A percentile compares a stretch with the other conserved stretches of the same genome.
Evolutionary conservation across 2,329 filamentous ascomycete species (phyloP).

Genomic region (Chaetomium sp.): DNA sequence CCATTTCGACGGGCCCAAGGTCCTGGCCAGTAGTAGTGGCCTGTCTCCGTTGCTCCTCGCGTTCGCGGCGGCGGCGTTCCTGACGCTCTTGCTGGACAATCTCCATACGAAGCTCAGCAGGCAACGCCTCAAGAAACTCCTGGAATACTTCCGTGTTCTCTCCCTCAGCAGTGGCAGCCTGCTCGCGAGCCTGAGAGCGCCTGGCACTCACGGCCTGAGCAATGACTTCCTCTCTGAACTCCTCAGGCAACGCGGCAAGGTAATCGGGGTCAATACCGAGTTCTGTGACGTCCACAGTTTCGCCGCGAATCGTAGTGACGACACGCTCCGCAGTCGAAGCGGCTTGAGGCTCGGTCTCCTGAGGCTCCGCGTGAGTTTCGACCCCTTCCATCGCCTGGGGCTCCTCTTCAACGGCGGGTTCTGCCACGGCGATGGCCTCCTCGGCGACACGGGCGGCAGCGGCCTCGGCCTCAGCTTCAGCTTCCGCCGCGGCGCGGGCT

Average conservation of each 20-base stretch:
- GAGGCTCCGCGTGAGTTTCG: slow-evolving; percentile 41
- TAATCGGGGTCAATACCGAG: slow-evolving; percentile 93
- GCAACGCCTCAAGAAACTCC: slow-evolving; percentile 89
- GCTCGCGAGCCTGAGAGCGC: slow-evolving; percentile 66
- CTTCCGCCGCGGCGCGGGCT: slow-evolving; percentile 54
- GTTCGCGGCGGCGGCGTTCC: slow-evolving; percentile 81
- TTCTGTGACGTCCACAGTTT: slow-evolving; percentile 86
- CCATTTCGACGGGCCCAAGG: slow-evolving; percentile 62
- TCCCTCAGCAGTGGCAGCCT: slow-evolving; percentile 56
- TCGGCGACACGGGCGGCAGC: slow-evolving; percentile 37
- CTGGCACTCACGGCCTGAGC: slow-evolving; percentile 81
- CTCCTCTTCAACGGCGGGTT: slow-evolving; percentile 37
- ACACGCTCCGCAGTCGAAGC: slow-evolving; percentile 52
- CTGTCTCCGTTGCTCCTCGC: slow-evolving; percentile 70
- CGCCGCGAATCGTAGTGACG: slow-evolving; percentile 76
- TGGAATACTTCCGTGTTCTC: slow-evolving; percentile 80
- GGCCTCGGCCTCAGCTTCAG: slow-evolving; percentile 43
- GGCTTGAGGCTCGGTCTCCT: slow-evolving; percentile 28
- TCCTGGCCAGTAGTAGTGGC: slow-evolving; percentile 50
- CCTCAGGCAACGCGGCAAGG: slow-evolving; percentile 92
- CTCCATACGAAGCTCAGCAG: slow-evolving; percentile 82
- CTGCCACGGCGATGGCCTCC: slow-evolving; percentile 39
- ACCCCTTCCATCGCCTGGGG: slow-evolving; percentile 55
- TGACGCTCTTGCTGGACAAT: slow-evolving; percentile 84
- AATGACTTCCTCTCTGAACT: slow-evolving; percentile 92